Percentiles rank a stretch among this genome's conserved stretches.
Evolutionary conservation across 1,139 yeast genomes (phyloP).

Genomic region (Protomyces inouyei): DNA sequence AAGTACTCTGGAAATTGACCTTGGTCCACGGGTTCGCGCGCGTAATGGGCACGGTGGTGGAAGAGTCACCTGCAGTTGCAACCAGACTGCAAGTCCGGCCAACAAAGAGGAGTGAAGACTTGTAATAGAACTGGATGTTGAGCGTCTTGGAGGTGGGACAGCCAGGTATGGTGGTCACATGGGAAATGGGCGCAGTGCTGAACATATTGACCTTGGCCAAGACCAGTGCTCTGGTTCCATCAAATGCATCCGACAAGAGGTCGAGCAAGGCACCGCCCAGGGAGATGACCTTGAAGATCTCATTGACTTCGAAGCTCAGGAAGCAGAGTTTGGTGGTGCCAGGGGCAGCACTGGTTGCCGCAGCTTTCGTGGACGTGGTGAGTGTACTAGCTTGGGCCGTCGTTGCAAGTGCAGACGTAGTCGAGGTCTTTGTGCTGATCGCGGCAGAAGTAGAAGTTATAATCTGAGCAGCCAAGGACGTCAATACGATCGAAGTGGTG

Average conservation of each 20-base stretch:
- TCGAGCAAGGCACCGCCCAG: background rate
- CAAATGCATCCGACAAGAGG: background rate
- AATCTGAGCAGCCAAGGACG: background rate
- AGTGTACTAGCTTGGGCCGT: background rate
- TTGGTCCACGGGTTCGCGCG: background rate
- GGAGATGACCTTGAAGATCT: background rate
- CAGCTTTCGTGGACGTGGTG: background rate
- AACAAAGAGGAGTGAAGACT: background rate
- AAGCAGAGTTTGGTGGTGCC: background rate
- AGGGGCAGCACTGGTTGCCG: background rate
- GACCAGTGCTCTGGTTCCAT: background rate
- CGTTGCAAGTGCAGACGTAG: background rate
- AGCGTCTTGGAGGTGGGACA: background rate
- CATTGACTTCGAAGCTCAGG: background rate
- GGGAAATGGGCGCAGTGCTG: background rate
- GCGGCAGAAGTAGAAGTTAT: background rate
- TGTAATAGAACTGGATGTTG: background rate
- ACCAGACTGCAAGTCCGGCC: background rate
- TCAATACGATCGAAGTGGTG: background rate
- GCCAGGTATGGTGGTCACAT: background rate
- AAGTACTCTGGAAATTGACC: background rate
- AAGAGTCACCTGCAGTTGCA: background rate
- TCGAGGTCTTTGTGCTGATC: background rate
- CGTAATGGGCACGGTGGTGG: background rate
- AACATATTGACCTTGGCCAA: background rate